Percentiles rank a stretch among this genome's conserved stretches.
Evolutionary conservation across 1,284 basidiomycete genomes (phyloP).

Genomic region (Meripilus lineatus): DNA sequence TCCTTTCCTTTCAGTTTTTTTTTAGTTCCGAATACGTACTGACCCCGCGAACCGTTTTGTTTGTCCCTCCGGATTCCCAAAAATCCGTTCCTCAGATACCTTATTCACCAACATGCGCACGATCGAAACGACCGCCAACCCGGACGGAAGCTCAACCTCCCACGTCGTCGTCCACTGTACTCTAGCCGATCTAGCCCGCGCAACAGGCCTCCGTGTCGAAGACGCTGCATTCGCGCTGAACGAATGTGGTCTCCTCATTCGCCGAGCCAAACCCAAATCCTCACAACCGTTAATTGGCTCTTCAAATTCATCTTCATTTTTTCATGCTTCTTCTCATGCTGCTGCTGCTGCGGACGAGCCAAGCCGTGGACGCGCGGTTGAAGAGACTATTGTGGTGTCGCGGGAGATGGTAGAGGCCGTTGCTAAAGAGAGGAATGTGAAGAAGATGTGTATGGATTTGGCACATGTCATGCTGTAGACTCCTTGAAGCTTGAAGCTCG

Average conservation of each 20-base stretch:
- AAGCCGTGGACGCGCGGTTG: conserved; percentile 19
- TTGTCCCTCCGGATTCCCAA: neutral
- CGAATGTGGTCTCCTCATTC: conserved; percentile 74
- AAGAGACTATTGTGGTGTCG: conserved; percentile 55
- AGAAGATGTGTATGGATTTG: conserved; percentile 55
- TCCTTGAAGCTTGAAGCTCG: no score
- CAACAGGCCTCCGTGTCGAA: conserved; percentile 79
- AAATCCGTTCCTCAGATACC: conserved; percentile 20
- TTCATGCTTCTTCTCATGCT: no score
- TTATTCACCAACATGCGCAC: conserved; percentile 42
- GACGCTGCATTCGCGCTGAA: conserved; percentile 87
- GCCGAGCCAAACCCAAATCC: conserved; percentile 13
- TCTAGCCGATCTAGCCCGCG: conserved; percentile 67
- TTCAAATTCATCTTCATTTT: no score
- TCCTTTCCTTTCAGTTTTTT: neutral
- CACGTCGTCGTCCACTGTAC: conserved; percentile 65
- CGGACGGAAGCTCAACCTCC: conserved; percentile 62
- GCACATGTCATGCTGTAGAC: conserved; percentile 51
- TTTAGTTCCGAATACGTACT: neutral
- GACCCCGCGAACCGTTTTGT: no score
- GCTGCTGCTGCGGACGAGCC: conserved; percentile 3
- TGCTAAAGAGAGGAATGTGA: conserved; percentile 57
- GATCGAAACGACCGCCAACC: conserved; percentile 50
- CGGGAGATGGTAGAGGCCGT: conserved; percentile 70
- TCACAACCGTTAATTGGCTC: no score